Conservation (phyloP, 306 rosid species). For the Dalbergia cultrata region DNA sequence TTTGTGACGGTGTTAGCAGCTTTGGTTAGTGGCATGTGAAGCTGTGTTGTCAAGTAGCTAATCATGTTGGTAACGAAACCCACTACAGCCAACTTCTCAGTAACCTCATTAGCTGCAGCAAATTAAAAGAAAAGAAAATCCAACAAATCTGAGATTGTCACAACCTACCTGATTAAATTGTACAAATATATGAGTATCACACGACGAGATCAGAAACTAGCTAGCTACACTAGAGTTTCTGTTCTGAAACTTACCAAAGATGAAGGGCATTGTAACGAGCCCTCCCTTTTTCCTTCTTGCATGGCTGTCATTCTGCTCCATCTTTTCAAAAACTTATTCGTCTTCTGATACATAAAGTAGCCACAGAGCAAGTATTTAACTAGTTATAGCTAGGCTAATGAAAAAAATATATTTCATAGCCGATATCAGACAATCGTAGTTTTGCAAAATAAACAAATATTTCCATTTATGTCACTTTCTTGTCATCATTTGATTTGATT, state of each 20-base stretch:
- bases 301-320: slow-evolving; percentile 56
- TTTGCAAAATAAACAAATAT: too few relatives aligned
- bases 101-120: slow-evolving; percentile 76
- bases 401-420: too few relatives aligned
- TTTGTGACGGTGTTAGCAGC: slow-evolving; percentile 93
- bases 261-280: slow-evolving; percentile 90
- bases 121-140: background rate
- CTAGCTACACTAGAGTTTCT: background rate
- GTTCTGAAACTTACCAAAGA: slow-evolving; percentile 68
- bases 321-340: slow-evolving; percentile 37
- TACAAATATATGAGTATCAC: background rate
- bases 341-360: slow-evolving; percentile 31
- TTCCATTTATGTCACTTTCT: too few relatives aligned
- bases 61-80: slow-evolving; percentile 87
- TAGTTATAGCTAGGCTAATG: slow-evolving; percentile 51
- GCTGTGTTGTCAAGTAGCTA: slow-evolving; percentile 85
- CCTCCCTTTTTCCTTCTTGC: slow-evolving; percentile 76
- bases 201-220: background rate
- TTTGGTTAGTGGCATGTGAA: slow-evolving; percentile 86
- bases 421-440: too few relatives aligned
- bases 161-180: background rate
- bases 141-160: background rate
- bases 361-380: slow-evolving; percentile 34
- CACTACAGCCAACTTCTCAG: slow-evolving; percentile 96
- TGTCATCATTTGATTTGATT: too few relatives aligned